Evolutionary conservation across 2,329 filamentous ascomycete genomes (phyloP).

Genomic region (Diaporthe caulivora): DNA sequence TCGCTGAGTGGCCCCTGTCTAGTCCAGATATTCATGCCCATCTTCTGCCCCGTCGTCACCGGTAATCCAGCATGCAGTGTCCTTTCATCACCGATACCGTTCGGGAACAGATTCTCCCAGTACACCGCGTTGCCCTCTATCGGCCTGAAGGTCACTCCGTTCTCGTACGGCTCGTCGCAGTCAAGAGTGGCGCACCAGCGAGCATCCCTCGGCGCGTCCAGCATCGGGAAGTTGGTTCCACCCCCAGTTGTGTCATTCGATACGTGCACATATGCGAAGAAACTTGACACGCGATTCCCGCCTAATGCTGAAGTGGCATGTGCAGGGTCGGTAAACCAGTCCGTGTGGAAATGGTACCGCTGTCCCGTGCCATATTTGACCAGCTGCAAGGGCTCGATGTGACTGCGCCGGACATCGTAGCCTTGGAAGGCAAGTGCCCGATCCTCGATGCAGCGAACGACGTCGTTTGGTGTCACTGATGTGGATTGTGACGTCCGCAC

Average conservation of each 20-base stretch:
- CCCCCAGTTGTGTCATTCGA: constrained; percentile 50
- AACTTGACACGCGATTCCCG: constrained; percentile 54
- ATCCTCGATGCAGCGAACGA: constrained; percentile 54
- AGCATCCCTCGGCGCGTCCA: constrained; percentile 50
- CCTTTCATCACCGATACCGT: constrained; percentile 52
- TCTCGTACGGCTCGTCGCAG: constrained; percentile 53
- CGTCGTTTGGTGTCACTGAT: constrained; percentile 50
- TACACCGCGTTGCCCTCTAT: constrained; percentile 55
- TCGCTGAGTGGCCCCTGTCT: constrained; percentile 47
- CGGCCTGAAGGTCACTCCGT: constrained; percentile 55
- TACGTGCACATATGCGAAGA: constrained; percentile 55
- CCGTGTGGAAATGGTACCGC: constrained; percentile 56
- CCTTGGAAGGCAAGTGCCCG: constrained; percentile 55
- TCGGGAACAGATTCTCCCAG: constrained; percentile 54
- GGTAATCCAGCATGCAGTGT: constrained; percentile 55
- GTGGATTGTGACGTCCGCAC: constrained; percentile 54
- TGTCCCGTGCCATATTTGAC: constrained; percentile 54
- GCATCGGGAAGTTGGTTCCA: constrained; percentile 55
- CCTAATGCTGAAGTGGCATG: constrained; percentile 49
- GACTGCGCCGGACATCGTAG: constrained; percentile 48
- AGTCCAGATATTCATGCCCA: constrained; percentile 59
- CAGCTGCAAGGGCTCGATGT: constrained; percentile 55
- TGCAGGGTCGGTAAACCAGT: constrained; percentile 53
- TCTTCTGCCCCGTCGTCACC: constrained; percentile 54
- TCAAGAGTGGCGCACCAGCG: constrained; percentile 55